Conservation (phyloP, 2,329 filamentous ascomycete genomes). For the Aspergillus felis region DNA sequence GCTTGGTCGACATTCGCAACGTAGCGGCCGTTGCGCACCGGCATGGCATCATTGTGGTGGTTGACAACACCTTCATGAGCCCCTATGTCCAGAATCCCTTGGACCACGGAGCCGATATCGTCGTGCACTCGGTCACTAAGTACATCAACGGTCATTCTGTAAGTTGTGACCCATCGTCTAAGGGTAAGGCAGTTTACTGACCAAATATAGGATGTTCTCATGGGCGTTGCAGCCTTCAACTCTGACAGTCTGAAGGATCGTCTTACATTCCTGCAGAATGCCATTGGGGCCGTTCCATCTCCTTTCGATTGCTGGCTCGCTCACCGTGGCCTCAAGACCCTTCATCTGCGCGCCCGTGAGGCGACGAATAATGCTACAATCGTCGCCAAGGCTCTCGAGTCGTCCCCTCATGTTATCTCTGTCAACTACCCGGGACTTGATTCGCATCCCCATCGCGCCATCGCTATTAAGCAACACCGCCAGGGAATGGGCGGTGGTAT, state of each 20-base stretch:
- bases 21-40: conserved; percentile 79
- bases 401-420: conserved; percentile 74
- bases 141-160: conserved; percentile 93
- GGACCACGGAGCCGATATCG: conserved; percentile 91
- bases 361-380: conserved; percentile 75
- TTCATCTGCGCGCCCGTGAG: conserved; percentile 86
- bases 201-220: conserved; percentile 70
- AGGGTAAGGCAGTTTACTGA: conserved; percentile 4
- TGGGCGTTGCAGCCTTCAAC: conserved; percentile 97
- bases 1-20: conserved; percentile 86
- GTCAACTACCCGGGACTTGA: conserved; percentile 94
- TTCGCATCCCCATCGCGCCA: conserved; percentile 79
- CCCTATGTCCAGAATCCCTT: conserved; percentile 97
- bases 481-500: conserved; percentile 94
- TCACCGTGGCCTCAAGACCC: conserved; percentile 92
- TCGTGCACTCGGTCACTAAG: conserved; percentile 96
- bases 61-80: conserved; percentile 97
- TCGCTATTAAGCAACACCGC: conserved; percentile 87
- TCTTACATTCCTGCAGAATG: conserved; percentile 90
- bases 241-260: conserved; percentile 71
- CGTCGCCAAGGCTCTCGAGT: conserved; percentile 72
- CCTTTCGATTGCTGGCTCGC: conserved; percentile 98
- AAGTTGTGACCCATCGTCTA: conserved; percentile 13
- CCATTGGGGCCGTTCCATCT: conserved; percentile 90
- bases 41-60: conserved; percentile 90